phyloP scores from a whole-genome alignment of 192 early-diverging fungal genomes.

The Cladochytrium replicatum region DNA sequence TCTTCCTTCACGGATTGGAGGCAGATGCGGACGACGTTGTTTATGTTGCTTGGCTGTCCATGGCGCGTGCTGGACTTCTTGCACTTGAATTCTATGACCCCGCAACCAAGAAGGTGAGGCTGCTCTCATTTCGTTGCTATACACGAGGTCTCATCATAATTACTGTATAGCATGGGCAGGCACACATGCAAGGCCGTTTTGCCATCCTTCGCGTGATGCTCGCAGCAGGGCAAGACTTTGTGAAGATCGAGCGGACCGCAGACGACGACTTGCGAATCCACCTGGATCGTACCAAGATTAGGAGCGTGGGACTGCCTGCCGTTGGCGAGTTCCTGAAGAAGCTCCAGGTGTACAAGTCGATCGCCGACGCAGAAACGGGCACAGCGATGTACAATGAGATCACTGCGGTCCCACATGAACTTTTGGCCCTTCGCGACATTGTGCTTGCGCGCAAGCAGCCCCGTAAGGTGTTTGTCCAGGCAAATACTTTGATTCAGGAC shows the following conservation, averaged over 20 bases:
- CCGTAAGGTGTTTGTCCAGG: constrained; percentile 44
- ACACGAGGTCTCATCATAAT: too few species aligned
- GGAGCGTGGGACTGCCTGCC: constrained; percentile 34
- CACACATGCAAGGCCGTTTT: constrained; percentile 53
- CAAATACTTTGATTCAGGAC: constrained; percentile 30
- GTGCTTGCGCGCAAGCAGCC: constrained; percentile 44
- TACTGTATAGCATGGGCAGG: constrained; percentile 36
- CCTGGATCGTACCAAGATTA: constrained; percentile 42
- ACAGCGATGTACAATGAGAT: constrained; percentile 31
- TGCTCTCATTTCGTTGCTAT: constrained; percentile 25
- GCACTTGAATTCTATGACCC: constrained; percentile 46
- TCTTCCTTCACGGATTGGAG: constrained; percentile 35
- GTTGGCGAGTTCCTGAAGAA: constrained; percentile 43
- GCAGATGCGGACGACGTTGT: constrained; percentile 38
- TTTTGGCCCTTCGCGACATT: constrained; percentile 35
- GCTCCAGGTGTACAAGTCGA: constrained; percentile 51
- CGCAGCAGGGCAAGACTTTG: constrained; percentile 31
- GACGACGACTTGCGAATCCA: constrained; percentile 33
- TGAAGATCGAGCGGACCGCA: constrained; percentile 11
- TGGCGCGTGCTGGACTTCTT: constrained; percentile 49
- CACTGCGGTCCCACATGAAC: constrained; percentile 40
- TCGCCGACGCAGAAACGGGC: constrained; percentile 40
- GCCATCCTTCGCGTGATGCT: constrained; percentile 45
- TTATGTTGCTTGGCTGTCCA: constrained; percentile 38
- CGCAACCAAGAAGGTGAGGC: too few species aligned